phyloP scores from a whole-genome alignment of 805 yeast species.

The Maudiozyma turicensis region DNA sequence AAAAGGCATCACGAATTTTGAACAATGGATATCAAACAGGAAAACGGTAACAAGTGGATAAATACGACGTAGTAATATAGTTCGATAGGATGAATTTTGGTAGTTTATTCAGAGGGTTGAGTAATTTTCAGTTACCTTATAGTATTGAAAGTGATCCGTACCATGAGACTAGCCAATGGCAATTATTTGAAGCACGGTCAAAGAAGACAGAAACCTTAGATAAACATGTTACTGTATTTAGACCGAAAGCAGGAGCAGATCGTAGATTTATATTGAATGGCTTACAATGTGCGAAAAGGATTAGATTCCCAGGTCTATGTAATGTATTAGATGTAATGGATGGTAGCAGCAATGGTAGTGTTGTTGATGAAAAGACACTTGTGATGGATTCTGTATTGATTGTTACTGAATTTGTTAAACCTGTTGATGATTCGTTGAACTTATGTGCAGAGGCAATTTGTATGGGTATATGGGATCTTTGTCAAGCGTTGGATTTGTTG shows the following conservation, averaged over 20 bases:
- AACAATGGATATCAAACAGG: too few relatives aligned
- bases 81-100: conserved; percentile 21
- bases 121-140: conserved; percentile 28
- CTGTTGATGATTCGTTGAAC: conserved; percentile 3
- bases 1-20: too few relatives aligned
- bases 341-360: background rate
- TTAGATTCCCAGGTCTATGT: conserved; percentile 1
- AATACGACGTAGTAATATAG: too few relatives aligned
- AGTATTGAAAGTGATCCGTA: conserved; percentile 16
- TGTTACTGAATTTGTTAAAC: conserved; percentile 3
- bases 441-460: conserved; percentile 12
- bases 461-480: conserved; percentile 20
- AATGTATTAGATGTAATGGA: conserved; percentile 1
- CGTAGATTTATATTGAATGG: background rate
- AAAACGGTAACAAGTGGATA: too few relatives aligned
- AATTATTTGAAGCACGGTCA: conserved; percentile 21
- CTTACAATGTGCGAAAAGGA: background rate
- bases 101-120: conserved; percentile 22
- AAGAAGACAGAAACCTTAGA: conserved; percentile 8
- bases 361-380: background rate
- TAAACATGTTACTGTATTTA: conserved; percentile 16
- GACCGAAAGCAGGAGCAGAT: conserved; percentile 7
- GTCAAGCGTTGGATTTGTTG: conserved; percentile 19
- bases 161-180: conserved; percentile 19
- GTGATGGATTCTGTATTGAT: background rate